Percentiles rank a stretch among this genome's conserved stretches.
These are phyloP conservation scores for Achaetomiella virescens DNA, from an alignment of 495 filamentous ascomycete genomes.

Conservation along the genomic window DNA sequence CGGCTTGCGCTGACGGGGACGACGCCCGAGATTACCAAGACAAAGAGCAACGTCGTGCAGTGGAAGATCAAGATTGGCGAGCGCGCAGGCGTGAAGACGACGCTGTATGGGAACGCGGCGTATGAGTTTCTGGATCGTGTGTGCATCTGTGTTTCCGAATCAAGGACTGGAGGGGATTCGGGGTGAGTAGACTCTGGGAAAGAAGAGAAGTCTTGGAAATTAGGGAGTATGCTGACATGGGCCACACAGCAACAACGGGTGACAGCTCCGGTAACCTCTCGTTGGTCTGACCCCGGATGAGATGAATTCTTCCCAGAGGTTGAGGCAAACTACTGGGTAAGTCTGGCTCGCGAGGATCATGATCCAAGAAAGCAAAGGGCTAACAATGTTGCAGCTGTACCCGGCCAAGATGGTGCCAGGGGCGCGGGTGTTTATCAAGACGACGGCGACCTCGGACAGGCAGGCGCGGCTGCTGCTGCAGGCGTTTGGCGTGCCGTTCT, in stretches of 20 bases:
- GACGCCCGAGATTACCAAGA: conserved; percentile 61
- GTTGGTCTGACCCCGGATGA: conserved; percentile 66
- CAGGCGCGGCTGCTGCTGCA: conserved; percentile 83
- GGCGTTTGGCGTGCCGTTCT: conserved; percentile 77
- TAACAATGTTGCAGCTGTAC: conserved; percentile 18
- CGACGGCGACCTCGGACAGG: conserved; percentile 78
- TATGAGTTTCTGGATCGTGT: conserved; percentile 78
- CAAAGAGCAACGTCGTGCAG: conserved; percentile 57
- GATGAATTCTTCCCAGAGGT: conserved; percentile 86
- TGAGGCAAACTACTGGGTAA: conserved; percentile 85
- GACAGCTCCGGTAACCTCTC: conserved; percentile 83
- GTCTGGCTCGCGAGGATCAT: conserved; percentile 30
- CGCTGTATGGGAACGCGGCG: conserved; percentile 70
- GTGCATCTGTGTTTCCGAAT: conserved; percentile 91
- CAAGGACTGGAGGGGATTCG: conserved; percentile 86
- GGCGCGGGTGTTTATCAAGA: conserved; percentile 80
- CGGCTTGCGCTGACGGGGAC: conserved; percentile 80
- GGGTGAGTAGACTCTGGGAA: conserved; percentile 38
- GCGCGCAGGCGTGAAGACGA: conserved; percentile 59
- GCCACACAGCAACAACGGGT: conserved; percentile 50
- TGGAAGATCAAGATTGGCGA: conserved; percentile 54
- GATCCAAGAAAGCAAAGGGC: neutral
- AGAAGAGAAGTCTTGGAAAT: neutral
- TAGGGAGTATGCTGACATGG: neutral
- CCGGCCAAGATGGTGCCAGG: conserved; percentile 72